Evolutionary conservation across 2,329 filamentous ascomycete species (phyloP).

Genomic region (Scedosporium dehoogii): DNA sequence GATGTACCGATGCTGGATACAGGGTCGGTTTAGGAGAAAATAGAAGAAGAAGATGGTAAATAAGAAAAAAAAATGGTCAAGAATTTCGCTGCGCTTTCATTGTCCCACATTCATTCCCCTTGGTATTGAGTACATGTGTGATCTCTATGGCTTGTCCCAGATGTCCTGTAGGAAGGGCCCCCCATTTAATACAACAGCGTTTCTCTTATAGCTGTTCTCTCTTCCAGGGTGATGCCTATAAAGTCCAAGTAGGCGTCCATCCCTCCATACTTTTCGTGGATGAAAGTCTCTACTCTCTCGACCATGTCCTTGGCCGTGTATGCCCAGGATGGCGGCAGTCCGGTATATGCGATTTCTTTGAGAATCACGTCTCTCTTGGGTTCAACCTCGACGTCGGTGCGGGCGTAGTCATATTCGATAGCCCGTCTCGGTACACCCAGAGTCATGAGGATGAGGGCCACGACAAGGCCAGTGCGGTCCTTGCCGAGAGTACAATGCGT

Average conservation of each 20-base stretch:
- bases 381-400: slow-evolving; percentile 50
- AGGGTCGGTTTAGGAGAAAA: slow-evolving; percentile 69
- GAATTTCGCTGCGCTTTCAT: background rate
- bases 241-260: slow-evolving; percentile 53
- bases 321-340: slow-evolving; percentile 64
- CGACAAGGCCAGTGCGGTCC: slow-evolving; percentile 62
- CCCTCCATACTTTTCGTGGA: slow-evolving; percentile 55
- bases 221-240: slow-evolving; percentile 45
- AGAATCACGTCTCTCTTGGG: slow-evolving; percentile 54
- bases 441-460: slow-evolving; percentile 58
- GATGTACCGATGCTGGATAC: slow-evolving; percentile 98
- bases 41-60: slow-evolving; percentile 19
- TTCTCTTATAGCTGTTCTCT: slow-evolving; percentile 31
- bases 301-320: slow-evolving; percentile 57
- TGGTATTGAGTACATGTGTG: too few relatives aligned
- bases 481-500: slow-evolving; percentile 87
- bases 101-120: background rate
- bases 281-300: slow-evolving; percentile 42
- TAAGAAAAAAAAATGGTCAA: background rate
- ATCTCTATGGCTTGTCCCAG: background rate
- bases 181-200: slow-evolving; percentile 20
- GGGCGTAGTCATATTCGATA: slow-evolving; percentile 62
- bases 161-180: background rate
- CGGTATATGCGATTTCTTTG: slow-evolving; percentile 59
- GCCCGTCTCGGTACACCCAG: slow-evolving; percentile 46